Conservation (phyloP, 306 rosid genomes). For the Adenanthera pavonina region DNA sequence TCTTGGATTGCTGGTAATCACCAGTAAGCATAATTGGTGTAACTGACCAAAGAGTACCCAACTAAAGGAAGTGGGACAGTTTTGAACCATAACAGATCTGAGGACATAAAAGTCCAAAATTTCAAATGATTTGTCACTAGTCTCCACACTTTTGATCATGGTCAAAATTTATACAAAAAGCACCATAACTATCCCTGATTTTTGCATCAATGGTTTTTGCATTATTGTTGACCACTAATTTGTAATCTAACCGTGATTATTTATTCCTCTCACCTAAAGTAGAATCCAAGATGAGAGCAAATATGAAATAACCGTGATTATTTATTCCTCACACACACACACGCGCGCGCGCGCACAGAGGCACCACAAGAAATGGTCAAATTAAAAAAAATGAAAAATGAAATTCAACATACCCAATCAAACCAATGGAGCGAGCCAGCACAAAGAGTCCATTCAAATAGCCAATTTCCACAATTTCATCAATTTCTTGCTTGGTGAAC, state of each 20-base stretch:
- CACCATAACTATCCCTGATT: background rate
- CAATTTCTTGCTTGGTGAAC: conserved; percentile 86
- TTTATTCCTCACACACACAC: background rate
- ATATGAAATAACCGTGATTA: too few relatives aligned
- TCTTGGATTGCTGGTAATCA: background rate
- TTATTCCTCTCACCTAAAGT: background rate
- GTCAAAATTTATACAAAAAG: background rate
- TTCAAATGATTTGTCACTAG: conserved; percentile 13
- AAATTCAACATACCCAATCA: conserved; percentile 73
- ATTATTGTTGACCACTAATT: background rate
- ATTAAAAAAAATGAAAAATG: background rate
- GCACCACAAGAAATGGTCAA: background rate
- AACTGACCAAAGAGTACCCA: conserved; percentile 43
- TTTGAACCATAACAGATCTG: conserved; percentile 10
- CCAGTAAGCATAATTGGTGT: conserved; percentile 24
- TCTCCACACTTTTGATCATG: conserved; percentile 26
- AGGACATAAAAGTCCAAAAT: conserved; percentile 13
- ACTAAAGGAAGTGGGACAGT: conserved; percentile 21
- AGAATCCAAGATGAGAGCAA: too few relatives aligned
- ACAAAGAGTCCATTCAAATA: conserved; percentile 88
- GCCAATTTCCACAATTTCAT: conserved; percentile 81
- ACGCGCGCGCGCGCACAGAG: too few relatives aligned
- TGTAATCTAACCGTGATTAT: background rate
- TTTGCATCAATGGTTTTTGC: background rate
- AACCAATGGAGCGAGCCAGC: conserved; percentile 87